A percentile compares a stretch with the other conserved stretches of the same genome.
phyloP scores from a whole-genome alignment of 495 filamentous ascomycete genomes.

The Xeromyces bisporus region DNA sequence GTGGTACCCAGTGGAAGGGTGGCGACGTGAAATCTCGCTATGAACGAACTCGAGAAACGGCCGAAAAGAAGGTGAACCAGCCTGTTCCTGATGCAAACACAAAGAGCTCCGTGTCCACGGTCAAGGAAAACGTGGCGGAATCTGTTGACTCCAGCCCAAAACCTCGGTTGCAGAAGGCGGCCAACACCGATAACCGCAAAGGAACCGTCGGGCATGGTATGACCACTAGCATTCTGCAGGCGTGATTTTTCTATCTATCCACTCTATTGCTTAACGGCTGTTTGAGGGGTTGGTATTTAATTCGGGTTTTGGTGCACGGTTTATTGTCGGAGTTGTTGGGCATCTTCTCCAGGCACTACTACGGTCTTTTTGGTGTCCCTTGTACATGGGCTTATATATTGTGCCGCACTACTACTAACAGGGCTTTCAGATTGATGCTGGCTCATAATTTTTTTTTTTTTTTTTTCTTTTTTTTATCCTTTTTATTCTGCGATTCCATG shows the following conservation, averaged over 20 bases:
- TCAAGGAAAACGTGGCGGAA: constrained; percentile 9
- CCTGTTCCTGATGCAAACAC: constrained; percentile 9
- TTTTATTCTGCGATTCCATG: constrained; percentile 1
- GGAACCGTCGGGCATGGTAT: too few relatives aligned
- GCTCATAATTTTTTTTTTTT: constrained; percentile 9
- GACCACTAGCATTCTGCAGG: too few relatives aligned
- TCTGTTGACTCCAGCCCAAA: constrained; percentile 17
- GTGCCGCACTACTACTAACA: constrained; percentile 12
- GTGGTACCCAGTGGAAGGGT: constrained; percentile 30
- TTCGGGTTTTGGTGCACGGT: too few relatives aligned
- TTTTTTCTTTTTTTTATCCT: constrained; percentile 1
- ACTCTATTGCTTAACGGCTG: too few relatives aligned
- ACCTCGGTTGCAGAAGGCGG: too few relatives aligned
- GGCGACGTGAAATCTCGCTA: constrained; percentile 26
- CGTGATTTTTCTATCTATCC: too few relatives aligned
- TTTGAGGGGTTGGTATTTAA: too few relatives aligned
- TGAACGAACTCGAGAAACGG: constrained; percentile 24
- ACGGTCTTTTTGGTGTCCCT: constrained; percentile 7
- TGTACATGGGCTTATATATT: constrained; percentile 4
- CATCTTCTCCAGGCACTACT: constrained; percentile 14
- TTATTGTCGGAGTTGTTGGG: constrained; percentile 25
- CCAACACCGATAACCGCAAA: too few relatives aligned
- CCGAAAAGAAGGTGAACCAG: constrained; percentile 23
- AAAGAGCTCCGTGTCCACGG: constrained; percentile 1
- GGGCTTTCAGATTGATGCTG: constrained; percentile 3